phyloP scores from a whole-genome alignment of 768 basidiomycete species.

The Trametopsis cervina region DNA sequence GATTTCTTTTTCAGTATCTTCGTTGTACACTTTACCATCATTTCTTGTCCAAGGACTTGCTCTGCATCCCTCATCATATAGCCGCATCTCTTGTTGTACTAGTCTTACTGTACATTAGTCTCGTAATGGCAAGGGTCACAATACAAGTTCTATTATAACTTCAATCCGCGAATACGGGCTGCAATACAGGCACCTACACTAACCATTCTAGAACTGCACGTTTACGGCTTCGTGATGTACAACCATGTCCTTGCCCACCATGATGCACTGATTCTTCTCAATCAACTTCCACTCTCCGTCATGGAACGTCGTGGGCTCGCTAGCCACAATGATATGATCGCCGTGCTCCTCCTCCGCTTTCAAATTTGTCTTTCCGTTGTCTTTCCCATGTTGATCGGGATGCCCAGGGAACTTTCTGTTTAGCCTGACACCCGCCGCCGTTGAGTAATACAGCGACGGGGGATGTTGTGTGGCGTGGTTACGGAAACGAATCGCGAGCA shows the following conservation, averaged over 20 bases:
- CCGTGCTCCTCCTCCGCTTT: slow-evolving; percentile 25
- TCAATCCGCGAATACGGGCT: too few species aligned
- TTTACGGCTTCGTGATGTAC: slow-evolving; percentile 13
- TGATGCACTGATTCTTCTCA: slow-evolving; percentile 22
- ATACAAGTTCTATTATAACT: too few species aligned
- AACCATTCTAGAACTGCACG: slow-evolving; percentile 12
- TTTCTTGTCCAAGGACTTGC: too few species aligned
- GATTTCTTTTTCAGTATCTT: too few species aligned
- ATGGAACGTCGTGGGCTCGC: slow-evolving; percentile 28
- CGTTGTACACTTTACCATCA: too few species aligned
- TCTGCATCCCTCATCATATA: too few species aligned
- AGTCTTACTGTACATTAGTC: too few species aligned
- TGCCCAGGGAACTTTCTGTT: slow-evolving; percentile 30
- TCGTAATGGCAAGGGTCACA: too few species aligned
- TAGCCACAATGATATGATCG: slow-evolving; percentile 27
- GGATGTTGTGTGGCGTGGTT: slow-evolving; percentile 25
- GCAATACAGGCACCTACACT: too few species aligned
- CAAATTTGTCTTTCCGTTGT: slow-evolving; percentile 9
- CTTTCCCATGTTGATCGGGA: background rate
- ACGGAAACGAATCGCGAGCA: slow-evolving; percentile 27
- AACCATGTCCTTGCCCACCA: slow-evolving; percentile 22
- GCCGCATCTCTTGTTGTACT: too few species aligned
- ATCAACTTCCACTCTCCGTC: slow-evolving; percentile 26
- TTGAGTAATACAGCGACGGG: slow-evolving; percentile 28
- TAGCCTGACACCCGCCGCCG: slow-evolving; percentile 24